A percentile compares a stretch with the other conserved stretches of the same genome.
phyloP scores from a whole-genome alignment of 1,139 yeast species.

The Spencermartinsiella ligniputridi region DNA sequence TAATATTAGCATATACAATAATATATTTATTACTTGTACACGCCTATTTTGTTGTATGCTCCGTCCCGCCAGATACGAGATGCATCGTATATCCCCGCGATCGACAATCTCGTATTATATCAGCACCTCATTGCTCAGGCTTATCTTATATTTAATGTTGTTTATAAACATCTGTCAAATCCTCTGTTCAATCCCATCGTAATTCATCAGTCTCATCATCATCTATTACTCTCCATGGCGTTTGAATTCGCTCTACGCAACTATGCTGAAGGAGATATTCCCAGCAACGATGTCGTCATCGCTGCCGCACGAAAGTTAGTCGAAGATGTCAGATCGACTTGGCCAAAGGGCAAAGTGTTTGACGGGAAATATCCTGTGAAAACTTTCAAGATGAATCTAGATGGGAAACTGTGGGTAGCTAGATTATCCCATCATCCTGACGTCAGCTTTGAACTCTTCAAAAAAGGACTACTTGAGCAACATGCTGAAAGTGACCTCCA shows the following conservation, averaged over 20 bases:
- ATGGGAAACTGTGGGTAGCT: conserved; percentile 45
- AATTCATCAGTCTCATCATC: no score
- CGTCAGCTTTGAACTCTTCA: conserved; percentile 31
- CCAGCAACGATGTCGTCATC: conserved; percentile 22
- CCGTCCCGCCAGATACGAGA: no score
- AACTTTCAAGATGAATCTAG: conserved; percentile 36
- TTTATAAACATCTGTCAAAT: no score
- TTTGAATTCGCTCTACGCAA: conserved; percentile 23
- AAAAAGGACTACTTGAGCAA: conserved; percentile 28
- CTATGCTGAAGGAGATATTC: conserved; percentile 24
- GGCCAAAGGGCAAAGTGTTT: conserved; percentile 24
- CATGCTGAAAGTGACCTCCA: conserved; percentile 37
- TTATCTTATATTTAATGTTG: no score
- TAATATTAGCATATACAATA: background rate
- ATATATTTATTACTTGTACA: no score
- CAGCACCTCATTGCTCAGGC: no score
- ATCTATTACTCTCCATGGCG: no score
- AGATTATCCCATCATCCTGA: conserved; percentile 40
- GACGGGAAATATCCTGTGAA: conserved; percentile 29
- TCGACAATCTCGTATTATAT: no score
- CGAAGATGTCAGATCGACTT: conserved; percentile 16
- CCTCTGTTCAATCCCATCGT: no score
- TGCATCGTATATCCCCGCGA: no score
- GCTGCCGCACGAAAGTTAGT: conserved; percentile 24
- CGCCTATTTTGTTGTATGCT: no score